These are phyloP conservation scores for Hibiscus mutabilis DNA, from an alignment of 345 rosid genomes.

Conservation along the genomic window DNA sequence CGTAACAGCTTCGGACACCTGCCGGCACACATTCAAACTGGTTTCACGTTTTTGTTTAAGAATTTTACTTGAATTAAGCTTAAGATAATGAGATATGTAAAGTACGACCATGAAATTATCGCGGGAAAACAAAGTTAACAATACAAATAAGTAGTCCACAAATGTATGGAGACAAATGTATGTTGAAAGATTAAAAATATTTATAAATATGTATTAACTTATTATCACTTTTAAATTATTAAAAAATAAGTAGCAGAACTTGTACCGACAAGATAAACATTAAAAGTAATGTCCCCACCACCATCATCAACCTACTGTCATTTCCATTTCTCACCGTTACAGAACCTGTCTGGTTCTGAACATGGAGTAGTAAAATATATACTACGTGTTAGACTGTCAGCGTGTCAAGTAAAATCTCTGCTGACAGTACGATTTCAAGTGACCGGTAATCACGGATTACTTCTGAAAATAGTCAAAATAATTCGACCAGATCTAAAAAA, in stretches of 20 bases:
- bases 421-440: neutral
- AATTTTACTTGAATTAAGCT: neutral
- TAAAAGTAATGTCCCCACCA: neutral
- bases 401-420: neutral
- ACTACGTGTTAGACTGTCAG: neutral
- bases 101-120: too few relatives aligned
- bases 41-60: neutral
- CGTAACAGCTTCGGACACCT: constrained; percentile 99
- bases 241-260: too few relatives aligned
- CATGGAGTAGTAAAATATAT: neutral
- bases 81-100: neutral
- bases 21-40: constrained; percentile 18
- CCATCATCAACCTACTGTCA: neutral
- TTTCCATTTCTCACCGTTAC: neutral
- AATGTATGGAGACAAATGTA: too few relatives aligned
- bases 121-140: neutral
- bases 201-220: too few relatives aligned
- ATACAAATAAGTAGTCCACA: neutral
- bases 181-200: too few relatives aligned
- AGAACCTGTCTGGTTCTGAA: neutral
- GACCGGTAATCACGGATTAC: constrained; percentile 9
- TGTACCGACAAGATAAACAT: neutral
- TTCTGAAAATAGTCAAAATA: neutral
- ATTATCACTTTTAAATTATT: too few relatives aligned
- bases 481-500: constrained; percentile 11